Evolutionary conservation across 2,329 filamentous ascomycete genomes (phyloP).

Genomic region (Alternaria triticina): DNA sequence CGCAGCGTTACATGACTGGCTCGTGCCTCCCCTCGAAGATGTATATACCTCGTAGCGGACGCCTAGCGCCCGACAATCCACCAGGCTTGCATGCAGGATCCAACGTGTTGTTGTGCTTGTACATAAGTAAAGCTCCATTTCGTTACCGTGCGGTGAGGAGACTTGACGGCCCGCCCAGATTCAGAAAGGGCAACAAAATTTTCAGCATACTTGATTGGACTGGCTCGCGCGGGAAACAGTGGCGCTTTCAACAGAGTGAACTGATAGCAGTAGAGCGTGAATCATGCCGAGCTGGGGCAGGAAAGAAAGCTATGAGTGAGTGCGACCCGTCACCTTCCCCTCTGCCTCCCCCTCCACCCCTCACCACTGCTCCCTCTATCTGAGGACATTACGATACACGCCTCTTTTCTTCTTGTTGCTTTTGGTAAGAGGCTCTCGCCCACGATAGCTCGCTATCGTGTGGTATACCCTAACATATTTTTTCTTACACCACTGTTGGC

Average conservation of each 20-base stretch:
- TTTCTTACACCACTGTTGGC: background rate
- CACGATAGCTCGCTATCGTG: background rate
- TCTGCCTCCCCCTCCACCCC: constrained; percentile 7
- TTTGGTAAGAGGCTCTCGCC: constrained; percentile 14
- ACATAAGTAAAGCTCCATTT: constrained; percentile 21
- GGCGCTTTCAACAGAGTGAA: constrained; percentile 11
- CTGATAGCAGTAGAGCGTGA: constrained; percentile 30
- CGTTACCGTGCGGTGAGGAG: constrained; percentile 16
- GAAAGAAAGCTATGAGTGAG: constrained; percentile 51
- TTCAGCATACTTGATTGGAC: constrained; percentile 13
- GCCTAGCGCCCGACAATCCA: constrained; percentile 14
- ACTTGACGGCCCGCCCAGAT: constrained; percentile 17
- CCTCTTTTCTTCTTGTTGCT: constrained; percentile 1
- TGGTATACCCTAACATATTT: constrained; percentile 1
- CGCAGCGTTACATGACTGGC: constrained; percentile 15
- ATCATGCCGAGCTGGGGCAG: constrained; percentile 50
- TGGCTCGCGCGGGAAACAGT: constrained; percentile 7
- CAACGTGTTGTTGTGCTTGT: constrained; percentile 14
- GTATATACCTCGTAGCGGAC: constrained; percentile 10
- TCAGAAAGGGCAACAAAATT: constrained; percentile 19
- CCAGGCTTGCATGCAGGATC: constrained; percentile 16
- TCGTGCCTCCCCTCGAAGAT: constrained; percentile 3
- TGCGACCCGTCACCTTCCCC: constrained; percentile 19
- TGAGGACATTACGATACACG: constrained; percentile 1
- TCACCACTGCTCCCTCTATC: constrained; percentile 8